Conservation (phyloP, 2,329 filamentous ascomycete genomes). For the Neonectria ditissima region DNA sequence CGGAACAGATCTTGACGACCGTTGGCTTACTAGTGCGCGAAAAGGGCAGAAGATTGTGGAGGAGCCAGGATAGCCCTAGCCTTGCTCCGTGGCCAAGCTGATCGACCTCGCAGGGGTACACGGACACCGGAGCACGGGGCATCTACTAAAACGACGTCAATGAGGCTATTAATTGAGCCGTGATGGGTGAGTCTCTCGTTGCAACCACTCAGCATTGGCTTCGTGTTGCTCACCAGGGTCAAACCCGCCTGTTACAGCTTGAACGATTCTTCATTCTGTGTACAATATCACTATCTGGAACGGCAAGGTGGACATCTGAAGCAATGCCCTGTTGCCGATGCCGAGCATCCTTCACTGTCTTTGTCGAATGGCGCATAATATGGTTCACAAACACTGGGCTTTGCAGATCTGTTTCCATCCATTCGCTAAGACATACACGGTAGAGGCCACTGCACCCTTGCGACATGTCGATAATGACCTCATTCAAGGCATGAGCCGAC, state of each 20-base stretch:
- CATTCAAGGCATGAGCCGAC: not conserved
- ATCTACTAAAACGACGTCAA: slow-evolving; percentile 46
- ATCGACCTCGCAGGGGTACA: slow-evolving; percentile 41
- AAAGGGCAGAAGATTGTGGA: slow-evolving; percentile 42
- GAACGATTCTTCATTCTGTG: not conserved
- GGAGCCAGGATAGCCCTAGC: slow-evolving; percentile 47
- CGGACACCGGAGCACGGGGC: slow-evolving; percentile 41
- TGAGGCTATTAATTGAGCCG: slow-evolving; percentile 16
- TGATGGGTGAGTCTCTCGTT: slow-evolving; percentile 20
- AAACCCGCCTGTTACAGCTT: not conserved
- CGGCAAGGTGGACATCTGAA: not conserved
- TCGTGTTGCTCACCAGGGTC: not conserved
- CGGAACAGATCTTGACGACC: slow-evolving; percentile 36
- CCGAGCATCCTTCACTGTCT: not conserved
- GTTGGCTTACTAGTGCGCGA: slow-evolving; percentile 39
- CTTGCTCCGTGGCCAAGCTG: slow-evolving; percentile 37
- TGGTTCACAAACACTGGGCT: not conserved
- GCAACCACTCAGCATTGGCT: slow-evolving; percentile 13
- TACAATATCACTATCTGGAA: not conserved
- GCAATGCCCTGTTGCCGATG: not conserved
- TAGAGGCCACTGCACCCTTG: not conserved
- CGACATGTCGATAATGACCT: slow-evolving; percentile 1
- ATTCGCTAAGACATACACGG: too few relatives aligned
- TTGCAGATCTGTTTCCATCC: not conserved
- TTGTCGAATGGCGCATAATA: slow-evolving; percentile 4